Evolutionary conservation across 1,284 basidiomycete species (phyloP).

Genomic region (Trichosporon sp.): DNA sequence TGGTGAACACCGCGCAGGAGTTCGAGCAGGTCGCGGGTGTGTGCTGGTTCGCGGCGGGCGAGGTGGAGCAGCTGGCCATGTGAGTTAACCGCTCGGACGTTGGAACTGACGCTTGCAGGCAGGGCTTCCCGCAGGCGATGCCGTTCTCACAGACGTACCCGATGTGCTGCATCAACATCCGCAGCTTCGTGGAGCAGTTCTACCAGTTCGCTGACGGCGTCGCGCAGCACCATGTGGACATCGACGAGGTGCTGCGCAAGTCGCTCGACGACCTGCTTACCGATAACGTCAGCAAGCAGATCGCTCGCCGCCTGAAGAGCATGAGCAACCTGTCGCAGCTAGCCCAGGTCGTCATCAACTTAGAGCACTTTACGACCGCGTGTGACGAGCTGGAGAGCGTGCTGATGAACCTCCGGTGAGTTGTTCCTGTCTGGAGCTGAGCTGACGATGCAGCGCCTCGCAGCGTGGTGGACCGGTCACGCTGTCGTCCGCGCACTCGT

Average conservation of each 20-base stretch:
- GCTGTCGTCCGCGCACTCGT: slow-evolving; percentile 53
- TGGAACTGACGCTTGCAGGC: slow-evolving; percentile 52
- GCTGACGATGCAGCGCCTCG: slow-evolving; percentile 57
- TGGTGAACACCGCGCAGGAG: slow-evolving; percentile 67
- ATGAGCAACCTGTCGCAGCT: slow-evolving; percentile 85
- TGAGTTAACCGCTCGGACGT: slow-evolving; percentile 46
- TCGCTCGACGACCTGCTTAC: slow-evolving; percentile 81
- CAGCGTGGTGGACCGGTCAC: slow-evolving; percentile 68
- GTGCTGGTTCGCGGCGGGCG: slow-evolving; percentile 75
- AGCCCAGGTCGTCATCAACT: slow-evolving; percentile 87
- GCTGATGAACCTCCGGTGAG: slow-evolving; percentile 66
- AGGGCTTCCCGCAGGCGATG: slow-evolving; percentile 66
- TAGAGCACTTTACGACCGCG: slow-evolving; percentile 85
- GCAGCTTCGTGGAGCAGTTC: slow-evolving; percentile 90
- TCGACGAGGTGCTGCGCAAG: slow-evolving; percentile 90
- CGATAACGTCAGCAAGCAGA: slow-evolving; percentile 72
- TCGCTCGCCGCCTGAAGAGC: slow-evolving; percentile 65
- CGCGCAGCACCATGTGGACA: slow-evolving; percentile 81
- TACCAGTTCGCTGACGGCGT: slow-evolving; percentile 96
- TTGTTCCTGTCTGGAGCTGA: neutral
- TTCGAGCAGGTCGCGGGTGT: slow-evolving; percentile 71
- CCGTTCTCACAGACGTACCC: slow-evolving; percentile 97
- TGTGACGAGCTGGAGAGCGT: slow-evolving; percentile 83
- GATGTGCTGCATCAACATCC: slow-evolving; percentile 92
- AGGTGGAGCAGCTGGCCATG: slow-evolving; percentile 62